Evolutionary conservation across 106 monocot genomes (phyloP).

Genomic region (Ottelia alismoides): DNA sequence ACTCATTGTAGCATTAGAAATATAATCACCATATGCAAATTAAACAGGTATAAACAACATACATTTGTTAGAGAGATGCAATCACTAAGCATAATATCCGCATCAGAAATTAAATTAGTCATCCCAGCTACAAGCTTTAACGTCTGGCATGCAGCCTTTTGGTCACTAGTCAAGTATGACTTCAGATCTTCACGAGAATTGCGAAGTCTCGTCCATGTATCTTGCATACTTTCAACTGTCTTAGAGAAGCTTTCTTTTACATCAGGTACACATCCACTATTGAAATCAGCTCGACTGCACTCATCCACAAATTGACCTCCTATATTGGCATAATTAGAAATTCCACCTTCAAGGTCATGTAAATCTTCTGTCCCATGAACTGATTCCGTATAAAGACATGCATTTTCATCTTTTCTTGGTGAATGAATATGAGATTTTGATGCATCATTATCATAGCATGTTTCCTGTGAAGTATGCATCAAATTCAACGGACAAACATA

Average conservation of each 20-base stretch:
- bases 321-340: constrained; percentile 10
- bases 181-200: constrained; percentile 23
- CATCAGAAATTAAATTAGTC: constrained; percentile 55
- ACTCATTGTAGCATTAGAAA: background rate
- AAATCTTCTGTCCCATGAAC: constrained; percentile 32
- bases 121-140: constrained; percentile 41
- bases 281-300: constrained; percentile 44
- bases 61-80: constrained; percentile 35
- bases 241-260: background rate
- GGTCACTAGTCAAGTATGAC: constrained; percentile 15
- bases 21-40: background rate
- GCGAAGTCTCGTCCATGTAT: constrained; percentile 62
- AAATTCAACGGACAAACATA: too few species aligned
- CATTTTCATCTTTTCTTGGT: constrained; percentile 13
- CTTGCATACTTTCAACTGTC: constrained; percentile 17
- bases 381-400: constrained; percentile 32
- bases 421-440: constrained; percentile 7
- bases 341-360: constrained; percentile 12
- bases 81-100: constrained; percentile 51
- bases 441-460: constrained; percentile 4
- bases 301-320: constrained; percentile 62
- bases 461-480: constrained; percentile 1
- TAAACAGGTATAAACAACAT: constrained; percentile 9
- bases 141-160: constrained; percentile 18
- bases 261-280: constrained; percentile 10